Conservation (phyloP, 1,284 basidiomycete genomes). For the Boletellus deceptivus region DNA sequence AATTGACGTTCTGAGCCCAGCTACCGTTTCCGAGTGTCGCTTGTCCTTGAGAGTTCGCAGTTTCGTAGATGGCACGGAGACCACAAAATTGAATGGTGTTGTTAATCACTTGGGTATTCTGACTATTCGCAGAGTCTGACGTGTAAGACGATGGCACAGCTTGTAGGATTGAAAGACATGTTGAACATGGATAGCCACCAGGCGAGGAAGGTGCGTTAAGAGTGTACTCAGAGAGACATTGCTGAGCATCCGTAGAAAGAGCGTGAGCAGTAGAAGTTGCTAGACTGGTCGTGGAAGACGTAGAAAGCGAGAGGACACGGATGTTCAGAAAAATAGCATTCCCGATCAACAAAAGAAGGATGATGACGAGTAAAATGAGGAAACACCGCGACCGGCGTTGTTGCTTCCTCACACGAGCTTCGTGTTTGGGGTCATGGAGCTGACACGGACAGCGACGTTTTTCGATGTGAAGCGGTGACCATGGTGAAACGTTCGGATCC, state of each 20-base stretch:
- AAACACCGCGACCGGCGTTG: slow-evolving; percentile 33
- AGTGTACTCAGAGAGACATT: slow-evolving; percentile 48
- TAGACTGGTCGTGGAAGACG: slow-evolving; percentile 13
- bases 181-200: slow-evolving; percentile 46
- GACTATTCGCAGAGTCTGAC: slow-evolving; percentile 29
- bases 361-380: slow-evolving; percentile 36
- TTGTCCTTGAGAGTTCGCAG: slow-evolving; percentile 40
- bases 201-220: slow-evolving; percentile 47
- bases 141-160: slow-evolving; percentile 37
- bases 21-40: slow-evolving; percentile 40
- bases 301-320: slow-evolving; percentile 31
- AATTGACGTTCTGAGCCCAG: slow-evolving; percentile 47
- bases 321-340: slow-evolving; percentile 43
- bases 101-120: slow-evolving; percentile 34
- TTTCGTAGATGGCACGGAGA: slow-evolving; percentile 48
- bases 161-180: slow-evolving; percentile 44
- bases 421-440: slow-evolving; percentile 22
- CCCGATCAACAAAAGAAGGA: slow-evolving; percentile 45
- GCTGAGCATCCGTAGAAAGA: slow-evolving; percentile 41
- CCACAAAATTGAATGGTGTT: slow-evolving; percentile 50
- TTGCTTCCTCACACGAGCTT: slow-evolving; percentile 31
- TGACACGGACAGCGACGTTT: slow-evolving; percentile 36
- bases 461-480: slow-evolving; percentile 42
- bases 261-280: slow-evolving; percentile 23
- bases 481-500: slow-evolving; percentile 30